Evolutionary conservation across 495 filamentous ascomycete species (phyloP).

Genomic region (Xylaria scruposa): DNA sequence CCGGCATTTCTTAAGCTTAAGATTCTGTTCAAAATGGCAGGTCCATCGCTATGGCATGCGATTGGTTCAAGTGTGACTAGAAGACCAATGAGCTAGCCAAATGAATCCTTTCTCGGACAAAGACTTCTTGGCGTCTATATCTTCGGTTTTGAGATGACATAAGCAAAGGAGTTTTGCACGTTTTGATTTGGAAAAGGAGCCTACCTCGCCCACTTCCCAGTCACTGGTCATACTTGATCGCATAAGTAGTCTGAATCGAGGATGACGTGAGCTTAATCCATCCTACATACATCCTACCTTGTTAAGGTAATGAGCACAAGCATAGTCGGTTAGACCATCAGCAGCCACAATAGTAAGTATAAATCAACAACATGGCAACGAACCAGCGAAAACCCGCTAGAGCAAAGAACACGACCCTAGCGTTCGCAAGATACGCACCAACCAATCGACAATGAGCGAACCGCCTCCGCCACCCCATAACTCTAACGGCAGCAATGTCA

Average conservation of each 20-base stretch:
- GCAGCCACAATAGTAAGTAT: neutral
- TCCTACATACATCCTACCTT: too few species aligned
- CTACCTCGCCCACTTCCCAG: neutral
- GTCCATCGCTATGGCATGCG: neutral
- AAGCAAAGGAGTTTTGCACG: neutral
- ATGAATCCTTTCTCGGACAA: neutral
- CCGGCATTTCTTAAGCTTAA: neutral
- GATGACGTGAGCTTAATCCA: too few species aligned
- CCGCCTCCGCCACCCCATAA: neutral
- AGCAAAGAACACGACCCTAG: neutral
- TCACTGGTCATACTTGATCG: neutral
- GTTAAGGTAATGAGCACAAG: too few species aligned
- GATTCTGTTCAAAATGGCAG: neutral
- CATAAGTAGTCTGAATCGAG: too few species aligned
- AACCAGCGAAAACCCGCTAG: neutral
- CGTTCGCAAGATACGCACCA: neutral
- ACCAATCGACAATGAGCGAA: conserved; percentile 9
- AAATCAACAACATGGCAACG: neutral
- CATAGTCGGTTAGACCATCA: neutral
- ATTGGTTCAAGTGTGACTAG: neutral
- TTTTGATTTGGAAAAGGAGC: neutral
- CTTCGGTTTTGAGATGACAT: neutral
- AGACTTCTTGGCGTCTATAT: neutral
- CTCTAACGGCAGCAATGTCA: neutral
- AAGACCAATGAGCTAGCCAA: neutral